Base-by-base conservation (phyloP, 306 rosid species). In the Casuarina glauca region DNA sequence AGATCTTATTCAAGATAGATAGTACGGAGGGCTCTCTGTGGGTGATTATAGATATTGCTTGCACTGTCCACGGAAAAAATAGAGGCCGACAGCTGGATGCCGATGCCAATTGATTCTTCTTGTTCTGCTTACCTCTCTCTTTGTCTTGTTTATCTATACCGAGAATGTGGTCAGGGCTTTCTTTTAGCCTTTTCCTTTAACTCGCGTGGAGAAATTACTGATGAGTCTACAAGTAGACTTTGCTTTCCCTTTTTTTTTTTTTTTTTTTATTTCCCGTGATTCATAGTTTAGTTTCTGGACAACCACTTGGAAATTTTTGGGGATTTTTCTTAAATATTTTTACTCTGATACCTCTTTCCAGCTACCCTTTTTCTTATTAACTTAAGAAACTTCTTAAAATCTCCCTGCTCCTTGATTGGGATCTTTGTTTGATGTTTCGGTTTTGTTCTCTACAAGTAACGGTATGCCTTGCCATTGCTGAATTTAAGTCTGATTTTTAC, bases 401-500 rank as follows among this genome's bases (percentile, higher is more conserved):
- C n/a, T 54, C 26, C 9, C 32, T 54, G 32, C 61, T 15, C 0
- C 11, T 54, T 9, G 12, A 48, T 48, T 10, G 38, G 38, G 63
- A 36, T 3, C 19, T 20, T 11, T 57, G 35, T 49, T 49, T 11
- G 16, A 15, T 66, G 49, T 6, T 66, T 42, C 46, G 17, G 12
- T n/a, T 41, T 1, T 66, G 20, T 41, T 26, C 70, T 12, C 16
- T 63, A 41, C 2, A 42, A 66, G 12, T 43, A 38, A 41, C 8
- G 41, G 32, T 66, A 45, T 66, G 26, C 60, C 69, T 11, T 11
- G 53, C 53, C 45, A 32, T 64, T 26, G 58, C 20, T 58, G 9
- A 43, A 60, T 68, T 49, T 35, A 61, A 42, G 72, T 77, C 61
- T 80, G 35, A 73, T 36, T 38, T 36, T 38, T n/a, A 12, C 62